Evolutionary conservation across 352 stramenopile species (phyloP).

Genomic region (Globisporangium nagaii): DNA sequence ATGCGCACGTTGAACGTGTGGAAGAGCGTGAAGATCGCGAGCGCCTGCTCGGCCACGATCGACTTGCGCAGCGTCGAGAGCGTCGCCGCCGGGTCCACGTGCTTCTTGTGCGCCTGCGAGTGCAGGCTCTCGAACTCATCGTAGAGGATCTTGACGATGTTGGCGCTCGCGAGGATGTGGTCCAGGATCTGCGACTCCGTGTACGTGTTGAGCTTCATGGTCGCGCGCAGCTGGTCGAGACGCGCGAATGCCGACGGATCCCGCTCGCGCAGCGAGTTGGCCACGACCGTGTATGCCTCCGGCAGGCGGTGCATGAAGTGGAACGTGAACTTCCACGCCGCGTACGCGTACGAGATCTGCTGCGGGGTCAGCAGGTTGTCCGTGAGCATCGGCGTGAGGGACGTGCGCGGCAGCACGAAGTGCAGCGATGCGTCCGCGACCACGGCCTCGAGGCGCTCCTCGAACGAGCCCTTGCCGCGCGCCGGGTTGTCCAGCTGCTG

Average conservation of each 20-base stretch:
- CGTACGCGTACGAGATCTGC: constrained; percentile 83
- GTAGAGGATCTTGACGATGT: constrained; percentile 76
- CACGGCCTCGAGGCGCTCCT: constrained; percentile 56
- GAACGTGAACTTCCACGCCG: constrained; percentile 85
- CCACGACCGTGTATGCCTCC: constrained; percentile 72
- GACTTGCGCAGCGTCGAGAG: constrained; percentile 70
- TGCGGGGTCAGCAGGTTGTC: constrained; percentile 68
- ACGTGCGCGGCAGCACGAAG: constrained; percentile 81
- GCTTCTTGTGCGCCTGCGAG: constrained; percentile 28
- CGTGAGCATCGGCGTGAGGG: constrained; percentile 76
- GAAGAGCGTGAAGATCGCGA: constrained; percentile 80
- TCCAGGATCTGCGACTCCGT: constrained; percentile 85
- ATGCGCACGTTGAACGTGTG: constrained; percentile 81
- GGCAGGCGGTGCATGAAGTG: constrained; percentile 85
- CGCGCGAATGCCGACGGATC: constrained; percentile 71
- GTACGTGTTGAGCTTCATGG: constrained; percentile 87
- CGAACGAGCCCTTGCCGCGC: constrained; percentile 49
- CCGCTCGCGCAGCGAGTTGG: constrained; percentile 71
- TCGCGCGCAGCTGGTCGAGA: constrained; percentile 68
- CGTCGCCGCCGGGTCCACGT: constrained; percentile 42
- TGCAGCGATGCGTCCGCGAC: constrained; percentile 76
- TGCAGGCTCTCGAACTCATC: constrained; percentile 72
- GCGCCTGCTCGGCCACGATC: constrained; percentile 64
- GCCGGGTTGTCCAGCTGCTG: constrained; percentile 59
- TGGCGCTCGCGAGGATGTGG: constrained; percentile 68